Percentiles rank a stretch among this genome's conserved stretches.
These are phyloP conservation scores for Phialophora macrospora DNA, from an alignment of 2,329 filamentous ascomycete genomes.

Conservation along the genomic window DNA sequence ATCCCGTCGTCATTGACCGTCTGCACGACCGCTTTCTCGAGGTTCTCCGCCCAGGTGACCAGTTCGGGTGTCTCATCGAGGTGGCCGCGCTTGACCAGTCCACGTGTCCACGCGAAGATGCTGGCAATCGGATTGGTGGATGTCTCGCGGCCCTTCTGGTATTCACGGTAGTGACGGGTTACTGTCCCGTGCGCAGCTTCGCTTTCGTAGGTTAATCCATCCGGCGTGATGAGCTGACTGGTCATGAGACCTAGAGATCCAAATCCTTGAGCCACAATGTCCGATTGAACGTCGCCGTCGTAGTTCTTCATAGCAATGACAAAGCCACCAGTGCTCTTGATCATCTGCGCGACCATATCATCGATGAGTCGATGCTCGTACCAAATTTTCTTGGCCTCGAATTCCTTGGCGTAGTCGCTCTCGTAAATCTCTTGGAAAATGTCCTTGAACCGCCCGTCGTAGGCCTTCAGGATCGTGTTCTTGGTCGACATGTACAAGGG, in stretches of 20 bases:
- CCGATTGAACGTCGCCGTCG: slow-evolving; percentile 97
- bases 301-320: slow-evolving; percentile 99
- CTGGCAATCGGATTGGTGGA: slow-evolving; percentile 98
- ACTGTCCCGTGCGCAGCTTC: slow-evolving; percentile 98
- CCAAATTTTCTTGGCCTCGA: slow-evolving; percentile 93
- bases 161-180: slow-evolving; percentile 96
- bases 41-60: slow-evolving; percentile 83
- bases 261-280: slow-evolving; percentile 97
- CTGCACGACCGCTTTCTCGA: slow-evolving; percentile 92
- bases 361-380: slow-evolving; percentile 99
- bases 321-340: slow-evolving; percentile 96
- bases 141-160: slow-evolving; percentile 96
- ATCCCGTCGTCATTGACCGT: slow-evolving; percentile 91
- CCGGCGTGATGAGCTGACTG: slow-evolving; percentile 92
- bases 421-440: slow-evolving; percentile 99
- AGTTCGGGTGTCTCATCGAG: slow-evolving; percentile 92
- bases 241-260: slow-evolving; percentile 98
- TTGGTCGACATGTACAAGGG: slow-evolving; percentile 99
- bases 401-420: slow-evolving; percentile 79
- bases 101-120: slow-evolving; percentile 98
- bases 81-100: slow-evolving; percentile 88
- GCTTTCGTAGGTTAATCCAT: slow-evolving; percentile 95
- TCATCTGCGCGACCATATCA: slow-evolving; percentile 99
- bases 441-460: slow-evolving; percentile 98
- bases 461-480: slow-evolving; percentile 99